A percentile compares a stretch with the other conserved stretches of the same genome.
These are phyloP conservation scores for Carex cristatella DNA, from an alignment of 176 grass and related monocot species.

Conservation along the genomic window DNA sequence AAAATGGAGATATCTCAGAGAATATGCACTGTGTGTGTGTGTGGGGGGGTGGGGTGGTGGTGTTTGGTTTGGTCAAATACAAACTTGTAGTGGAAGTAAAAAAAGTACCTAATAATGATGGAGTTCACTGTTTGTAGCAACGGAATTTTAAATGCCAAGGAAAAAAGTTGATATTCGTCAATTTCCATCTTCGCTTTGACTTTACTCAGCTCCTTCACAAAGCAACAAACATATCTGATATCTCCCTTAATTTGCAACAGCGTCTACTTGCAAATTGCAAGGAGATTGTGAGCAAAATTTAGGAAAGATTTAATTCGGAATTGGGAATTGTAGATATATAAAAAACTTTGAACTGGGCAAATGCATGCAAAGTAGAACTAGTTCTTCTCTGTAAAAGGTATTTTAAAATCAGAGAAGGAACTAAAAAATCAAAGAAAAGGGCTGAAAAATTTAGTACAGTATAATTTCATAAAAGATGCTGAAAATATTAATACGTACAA, in stretches of 20 bases:
- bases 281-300: not conserved
- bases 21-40: too few relatives aligned
- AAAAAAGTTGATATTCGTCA: conserved; percentile 27
- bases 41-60: too few relatives aligned
- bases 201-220: conserved; percentile 42
- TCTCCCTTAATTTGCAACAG: not conserved
- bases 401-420: too few relatives aligned
- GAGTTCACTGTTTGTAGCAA: not conserved
- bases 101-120: not conserved
- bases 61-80: not conserved
- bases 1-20: too few relatives aligned
- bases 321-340: not conserved
- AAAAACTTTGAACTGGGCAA: too few relatives aligned
- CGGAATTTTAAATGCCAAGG: not conserved
- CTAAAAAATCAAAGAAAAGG: too few relatives aligned
- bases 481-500: too few relatives aligned
- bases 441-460: too few relatives aligned
- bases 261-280: not conserved
- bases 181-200: conserved; percentile 35
- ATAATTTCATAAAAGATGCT: too few relatives aligned
- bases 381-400: too few relatives aligned
- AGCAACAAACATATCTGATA: not conserved
- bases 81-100: not conserved
- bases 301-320: not conserved
- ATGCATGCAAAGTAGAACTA: too few relatives aligned